Percentiles rank a stretch among this genome's conserved stretches.
Evolutionary conservation across 2,329 filamentous ascomycete genomes (phyloP).

Genomic region (Xylariales sp.): DNA sequence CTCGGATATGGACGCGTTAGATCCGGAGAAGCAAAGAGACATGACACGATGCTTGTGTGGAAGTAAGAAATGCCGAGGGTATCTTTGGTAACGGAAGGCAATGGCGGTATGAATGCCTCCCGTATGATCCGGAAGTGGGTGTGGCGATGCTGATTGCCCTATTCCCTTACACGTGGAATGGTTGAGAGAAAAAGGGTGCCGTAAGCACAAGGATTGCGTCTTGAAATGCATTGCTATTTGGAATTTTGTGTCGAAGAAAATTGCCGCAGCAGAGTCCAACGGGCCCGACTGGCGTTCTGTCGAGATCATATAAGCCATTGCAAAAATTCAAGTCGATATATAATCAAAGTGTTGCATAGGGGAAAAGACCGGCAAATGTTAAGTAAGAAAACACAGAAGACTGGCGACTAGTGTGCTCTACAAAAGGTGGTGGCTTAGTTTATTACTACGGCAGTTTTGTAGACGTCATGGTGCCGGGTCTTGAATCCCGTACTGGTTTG

Average conservation of each 20-base stretch:
- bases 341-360: neutral
- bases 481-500: neutral
- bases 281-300: neutral
- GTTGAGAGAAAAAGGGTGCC: no score
- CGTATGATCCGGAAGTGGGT: neutral
- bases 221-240: neutral
- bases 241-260: neutral
- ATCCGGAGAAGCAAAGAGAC: slow-evolving; percentile 60
- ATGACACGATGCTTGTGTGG: slow-evolving; percentile 73
- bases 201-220: neutral
- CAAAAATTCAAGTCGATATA: neutral
- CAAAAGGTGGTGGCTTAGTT: no score
- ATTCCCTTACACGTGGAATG: no score
- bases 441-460: no score
- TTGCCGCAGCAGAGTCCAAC: neutral
- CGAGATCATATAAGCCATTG: neutral
- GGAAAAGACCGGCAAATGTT: neutral
- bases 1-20: slow-evolving; percentile 60
- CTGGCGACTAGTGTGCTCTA: no score
- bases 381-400: neutral
- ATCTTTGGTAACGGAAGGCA: slow-evolving; percentile 66
- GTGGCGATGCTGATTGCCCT: neutral
- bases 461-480: no score
- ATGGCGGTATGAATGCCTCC: no score
- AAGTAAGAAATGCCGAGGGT: slow-evolving; percentile 73